Percentiles rank a stretch among this genome's conserved stretches.
These are phyloP conservation scores for Cornus controversa DNA, from an alignment of 148 eudicot genomes.

Conservation along the genomic window DNA sequence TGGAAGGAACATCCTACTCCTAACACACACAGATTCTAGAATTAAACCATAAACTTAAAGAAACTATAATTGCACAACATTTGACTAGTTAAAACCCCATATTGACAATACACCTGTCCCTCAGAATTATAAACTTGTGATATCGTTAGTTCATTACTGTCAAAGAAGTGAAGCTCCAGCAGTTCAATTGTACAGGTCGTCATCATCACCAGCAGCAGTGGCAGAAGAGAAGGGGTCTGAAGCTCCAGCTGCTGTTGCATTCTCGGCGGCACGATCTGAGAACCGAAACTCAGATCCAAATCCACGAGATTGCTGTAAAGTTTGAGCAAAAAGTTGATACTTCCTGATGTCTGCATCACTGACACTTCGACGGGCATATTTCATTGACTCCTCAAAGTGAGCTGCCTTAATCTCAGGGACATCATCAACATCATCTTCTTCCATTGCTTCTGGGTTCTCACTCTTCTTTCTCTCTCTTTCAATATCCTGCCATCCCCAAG, in stretches of 20 bases:
- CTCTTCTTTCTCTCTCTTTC: slow-evolving; percentile 30
- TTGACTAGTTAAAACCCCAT: too few species aligned
- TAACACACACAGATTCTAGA: too few species aligned
- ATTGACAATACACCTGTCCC: too few species aligned
- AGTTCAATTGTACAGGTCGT: slow-evolving; percentile 31
- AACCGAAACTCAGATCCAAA: slow-evolving; percentile 38
- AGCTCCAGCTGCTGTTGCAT: slow-evolving; percentile 16
- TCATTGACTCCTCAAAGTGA: slow-evolving; percentile 46
- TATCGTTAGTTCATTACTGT: too few species aligned
- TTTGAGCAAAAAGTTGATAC: slow-evolving; percentile 38
- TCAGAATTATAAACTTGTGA: too few species aligned
- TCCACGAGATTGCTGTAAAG: slow-evolving; percentile 42
- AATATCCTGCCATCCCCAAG: slow-evolving; percentile 26
- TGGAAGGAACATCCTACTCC: too few species aligned
- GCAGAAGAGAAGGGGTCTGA: slow-evolving; percentile 30
- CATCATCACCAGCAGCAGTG: slow-evolving; percentile 21
- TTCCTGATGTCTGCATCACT: slow-evolving; percentile 42
- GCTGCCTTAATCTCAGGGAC: slow-evolving; percentile 35
- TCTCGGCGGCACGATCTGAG: slow-evolving; percentile 18
- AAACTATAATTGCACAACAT: too few species aligned
- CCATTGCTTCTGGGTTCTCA: slow-evolving; percentile 42
- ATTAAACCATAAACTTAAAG: too few species aligned
- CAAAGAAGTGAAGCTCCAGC: neutral
- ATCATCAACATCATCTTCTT: slow-evolving; percentile 32
- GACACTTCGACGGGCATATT: slow-evolving; percentile 43